Base-by-base conservation (phyloP, 305 asterid genomes). In the Fraxinus dipetala region DNA sequence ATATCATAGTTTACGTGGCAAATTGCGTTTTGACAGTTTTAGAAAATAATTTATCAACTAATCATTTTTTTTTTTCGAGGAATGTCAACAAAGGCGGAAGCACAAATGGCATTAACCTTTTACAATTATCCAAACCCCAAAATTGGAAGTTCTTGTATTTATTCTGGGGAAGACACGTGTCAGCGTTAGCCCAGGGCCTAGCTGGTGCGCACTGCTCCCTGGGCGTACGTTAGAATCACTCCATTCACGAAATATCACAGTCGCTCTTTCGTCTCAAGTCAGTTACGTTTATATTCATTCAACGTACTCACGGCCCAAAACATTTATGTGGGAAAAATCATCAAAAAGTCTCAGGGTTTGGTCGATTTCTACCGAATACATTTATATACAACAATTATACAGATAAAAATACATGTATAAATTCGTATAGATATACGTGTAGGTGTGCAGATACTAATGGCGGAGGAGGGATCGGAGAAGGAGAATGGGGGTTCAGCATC, bases 401-500 rank as follows among this genome's bases (percentile, higher is more conserved):
- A 40, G 43, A 31, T 70, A 16, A 70, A 31, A 70, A 6, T 14
- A 14, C 72, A 7, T 76, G 75, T 67, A 61, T 82, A 80, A 48
- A 36, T 59, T 73, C 34, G 32, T 75, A 76, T 74, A 72, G 36
- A 36, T 13, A 75, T 28, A 54, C 16, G 6, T 10, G 7, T 34
- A 51, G 0, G 45, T 26, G 16, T 30, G 34, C 5, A 43, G 45
- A 14, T 85, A 72, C 86, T 16, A 89, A 91, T 91, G 97, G 83
- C 91, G 88, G 92, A 86, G 84, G 98, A 87, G 85, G 95, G 97
- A 88, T 93, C 97, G 88, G 95, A 94, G 90, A 90, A 89, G 87
- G 94, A 86, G 84, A 87, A 89, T 78, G 93, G 88, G 70, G 89
- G 97, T 48, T 81, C 91, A 67, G 85, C 88, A 34, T 94, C 98